Evolutionary conservation across 768 basidiomycete genomes (phyloP).

Genomic region (Megacollybia marginata): DNA sequence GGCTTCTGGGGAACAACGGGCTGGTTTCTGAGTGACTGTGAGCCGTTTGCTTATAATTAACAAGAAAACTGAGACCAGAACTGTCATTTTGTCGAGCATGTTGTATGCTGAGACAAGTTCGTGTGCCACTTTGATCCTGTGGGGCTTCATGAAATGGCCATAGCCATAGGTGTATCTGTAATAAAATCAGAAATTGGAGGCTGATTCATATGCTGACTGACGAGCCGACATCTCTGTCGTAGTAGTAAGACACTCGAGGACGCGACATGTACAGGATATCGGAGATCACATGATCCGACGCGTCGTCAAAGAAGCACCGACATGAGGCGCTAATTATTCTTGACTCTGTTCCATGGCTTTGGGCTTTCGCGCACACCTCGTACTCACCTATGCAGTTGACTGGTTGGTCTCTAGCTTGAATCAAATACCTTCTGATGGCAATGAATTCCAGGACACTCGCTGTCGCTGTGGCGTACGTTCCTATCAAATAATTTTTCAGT

Average conservation of each 20-base stretch:
- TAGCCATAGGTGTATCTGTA: slow-evolving; percentile 75
- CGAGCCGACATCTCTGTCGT: slow-evolving; percentile 66
- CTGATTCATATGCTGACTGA: slow-evolving; percentile 6
- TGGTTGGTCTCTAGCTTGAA: too few species aligned
- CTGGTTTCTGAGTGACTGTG: slow-evolving; percentile 44
- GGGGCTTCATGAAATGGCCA: slow-evolving; percentile 94
- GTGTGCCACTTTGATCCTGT: slow-evolving; percentile 90
- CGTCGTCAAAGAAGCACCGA: too few species aligned
- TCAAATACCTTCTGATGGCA: too few species aligned
- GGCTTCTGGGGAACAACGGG: slow-evolving; percentile 59
- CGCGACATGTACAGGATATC: slow-evolving; percentile 53
- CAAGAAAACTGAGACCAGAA: slow-evolving; percentile 50
- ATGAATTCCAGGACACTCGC: too few species aligned
- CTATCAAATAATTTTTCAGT: too few species aligned
- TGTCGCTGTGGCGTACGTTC: too few species aligned
- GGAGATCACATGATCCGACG: too few species aligned
- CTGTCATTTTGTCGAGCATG: slow-evolving; percentile 91
- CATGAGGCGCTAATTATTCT: too few species aligned
- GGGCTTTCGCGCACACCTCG: too few species aligned
- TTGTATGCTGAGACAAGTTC: slow-evolving; percentile 86
- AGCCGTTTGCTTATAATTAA: neutral
- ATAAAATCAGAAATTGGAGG: slow-evolving; percentile 25
- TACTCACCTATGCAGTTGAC: too few species aligned
- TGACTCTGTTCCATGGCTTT: too few species aligned
- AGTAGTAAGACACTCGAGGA: slow-evolving; percentile 73